These are phyloP conservation scores for Candida mattraensis DNA, from an alignment of 805 yeast genomes.

Conservation along the genomic window DNA sequence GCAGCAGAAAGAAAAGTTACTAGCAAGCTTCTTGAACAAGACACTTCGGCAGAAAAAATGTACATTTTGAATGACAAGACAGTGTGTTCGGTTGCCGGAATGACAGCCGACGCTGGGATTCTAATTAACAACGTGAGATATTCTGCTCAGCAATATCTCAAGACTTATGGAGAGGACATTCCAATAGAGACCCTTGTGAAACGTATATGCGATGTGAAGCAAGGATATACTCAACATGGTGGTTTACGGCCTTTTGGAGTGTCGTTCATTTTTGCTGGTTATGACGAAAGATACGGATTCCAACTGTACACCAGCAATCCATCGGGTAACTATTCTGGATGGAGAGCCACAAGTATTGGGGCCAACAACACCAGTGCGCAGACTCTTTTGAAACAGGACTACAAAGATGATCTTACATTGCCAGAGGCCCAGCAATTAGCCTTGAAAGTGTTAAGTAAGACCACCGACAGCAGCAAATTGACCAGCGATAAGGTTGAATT, in stretches of 20 bases:
- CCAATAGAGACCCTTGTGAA: constrained; percentile 93
- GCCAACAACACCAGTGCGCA: constrained; percentile 97
- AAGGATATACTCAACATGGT: constrained; percentile 98
- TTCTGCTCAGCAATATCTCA: constrained; percentile 79
- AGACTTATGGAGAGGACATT: constrained; percentile 85
- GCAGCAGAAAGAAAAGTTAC: constrained; percentile 98
- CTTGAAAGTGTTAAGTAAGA: constrained; percentile 86
- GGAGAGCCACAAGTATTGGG: constrained; percentile 98
- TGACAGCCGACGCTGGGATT: constrained; percentile 95
- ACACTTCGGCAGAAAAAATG: constrained; percentile 88
- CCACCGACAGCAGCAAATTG: constrained; percentile 85
- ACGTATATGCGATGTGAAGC: constrained; percentile 88
- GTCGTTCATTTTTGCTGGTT: constrained; percentile 93
- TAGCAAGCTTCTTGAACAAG: constrained; percentile 88
- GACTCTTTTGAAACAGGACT: constrained; percentile 92
- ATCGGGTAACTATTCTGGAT: constrained; percentile 95
- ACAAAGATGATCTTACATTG: constrained; percentile 73
- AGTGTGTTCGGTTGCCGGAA: constrained; percentile 95
- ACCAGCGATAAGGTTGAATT: constrained; percentile 91
- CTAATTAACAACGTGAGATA: constrained; percentile 85
- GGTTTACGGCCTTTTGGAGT: constrained; percentile 99
- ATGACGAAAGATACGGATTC: constrained; percentile 84
- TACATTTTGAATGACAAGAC: constrained; percentile 70
- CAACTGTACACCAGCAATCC: constrained; percentile 96
- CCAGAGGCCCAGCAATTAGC: constrained; percentile 85